A percentile compares a stretch with the other conserved stretches of the same genome.
Evolutionary conservation across 176 grass and related monocot genomes (phyloP).

Genomic region (Canna indica): DNA sequence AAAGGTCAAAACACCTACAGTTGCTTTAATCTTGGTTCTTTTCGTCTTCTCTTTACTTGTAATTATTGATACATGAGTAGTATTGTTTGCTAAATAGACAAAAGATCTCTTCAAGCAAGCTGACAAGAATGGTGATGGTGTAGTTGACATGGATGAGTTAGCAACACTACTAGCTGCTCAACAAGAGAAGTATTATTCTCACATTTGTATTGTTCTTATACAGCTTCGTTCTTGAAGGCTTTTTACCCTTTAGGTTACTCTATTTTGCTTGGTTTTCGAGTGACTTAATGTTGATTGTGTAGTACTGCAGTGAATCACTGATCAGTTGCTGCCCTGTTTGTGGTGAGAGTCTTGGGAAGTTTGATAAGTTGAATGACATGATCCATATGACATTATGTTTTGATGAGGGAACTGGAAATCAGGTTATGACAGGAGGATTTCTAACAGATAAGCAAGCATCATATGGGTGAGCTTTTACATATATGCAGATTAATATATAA

Average conservation of each 20-base stretch:
- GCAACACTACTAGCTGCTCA: constrained; percentile 61
- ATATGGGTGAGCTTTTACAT: constrained; percentile 63
- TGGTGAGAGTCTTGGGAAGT: constrained; percentile 83
- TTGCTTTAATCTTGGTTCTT: constrained; percentile 11
- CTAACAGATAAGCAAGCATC: constrained; percentile 92
- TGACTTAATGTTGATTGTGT: background rate
- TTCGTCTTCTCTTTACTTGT: constrained; percentile 1
- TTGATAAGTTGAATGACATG: constrained; percentile 92
- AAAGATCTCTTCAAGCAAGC: constrained; percentile 81
- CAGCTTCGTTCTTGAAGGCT: background rate
- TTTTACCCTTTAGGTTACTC: background rate
- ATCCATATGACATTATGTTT: constrained; percentile 99
- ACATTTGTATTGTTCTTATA: too few relatives aligned
- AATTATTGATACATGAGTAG: constrained; percentile 19
- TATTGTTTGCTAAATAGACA: constrained; percentile 33
- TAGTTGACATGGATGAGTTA: constrained; percentile 95
- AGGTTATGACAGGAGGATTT: constrained; percentile 93
- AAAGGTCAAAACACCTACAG: constrained; percentile 41
- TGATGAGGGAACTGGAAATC: constrained; percentile 96
- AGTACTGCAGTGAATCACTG: constrained; percentile 78
- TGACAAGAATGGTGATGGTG: constrained; percentile 81
- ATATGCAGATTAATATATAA: constrained; percentile 7
- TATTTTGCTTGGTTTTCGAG: background rate
- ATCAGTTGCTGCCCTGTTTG: constrained; percentile 92
- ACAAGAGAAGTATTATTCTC: constrained; percentile 69